phyloP scores from a whole-genome alignment of 345 rosid species.

The Boechera divaricarpa region DNA sequence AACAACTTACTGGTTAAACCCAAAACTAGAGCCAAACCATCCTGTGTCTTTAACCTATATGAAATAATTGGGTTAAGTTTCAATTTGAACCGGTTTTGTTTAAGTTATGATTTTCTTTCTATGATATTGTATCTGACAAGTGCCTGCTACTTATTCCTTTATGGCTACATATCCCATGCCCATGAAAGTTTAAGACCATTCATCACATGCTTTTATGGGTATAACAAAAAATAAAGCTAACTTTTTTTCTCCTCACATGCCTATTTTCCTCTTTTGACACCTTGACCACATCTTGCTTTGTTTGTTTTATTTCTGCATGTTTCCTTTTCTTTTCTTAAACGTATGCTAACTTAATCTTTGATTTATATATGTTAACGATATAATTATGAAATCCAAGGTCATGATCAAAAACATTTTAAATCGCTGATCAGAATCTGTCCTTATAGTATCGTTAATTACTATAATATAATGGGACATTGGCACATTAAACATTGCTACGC shows the following conservation, averaged over 20 bases:
- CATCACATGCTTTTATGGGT: slow-evolving; percentile 32
- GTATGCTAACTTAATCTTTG: slow-evolving; percentile 5
- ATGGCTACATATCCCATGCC: slow-evolving; percentile 1
- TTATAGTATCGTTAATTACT: neutral
- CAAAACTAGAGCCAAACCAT: neutral
- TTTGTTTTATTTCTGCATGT: neutral
- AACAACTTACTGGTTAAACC: neutral
- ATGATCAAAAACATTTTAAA: neutral
- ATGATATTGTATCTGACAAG: neutral
- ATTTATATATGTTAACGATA: neutral
- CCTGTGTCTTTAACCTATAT: neutral
- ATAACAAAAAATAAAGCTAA: slow-evolving; percentile 30
- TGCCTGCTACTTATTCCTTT: neutral
- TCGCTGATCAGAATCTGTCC: slow-evolving; percentile 9
- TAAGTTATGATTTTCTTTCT: neutral
- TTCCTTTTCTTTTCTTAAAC: neutral
- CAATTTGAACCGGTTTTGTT: neutral
- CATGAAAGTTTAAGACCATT: slow-evolving; percentile 13
- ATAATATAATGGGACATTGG: no score
- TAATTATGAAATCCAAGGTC: neutral
- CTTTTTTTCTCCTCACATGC: slow-evolving; percentile 36
- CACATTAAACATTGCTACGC: no score
- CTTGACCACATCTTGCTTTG: slow-evolving; percentile 1
- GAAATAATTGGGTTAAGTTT: neutral
- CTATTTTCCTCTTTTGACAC: slow-evolving; percentile 29